These are phyloP conservation scores for Dactylonectria estremocensis DNA, from an alignment of 2,329 filamentous ascomycete genomes.

Conservation along the genomic window DNA sequence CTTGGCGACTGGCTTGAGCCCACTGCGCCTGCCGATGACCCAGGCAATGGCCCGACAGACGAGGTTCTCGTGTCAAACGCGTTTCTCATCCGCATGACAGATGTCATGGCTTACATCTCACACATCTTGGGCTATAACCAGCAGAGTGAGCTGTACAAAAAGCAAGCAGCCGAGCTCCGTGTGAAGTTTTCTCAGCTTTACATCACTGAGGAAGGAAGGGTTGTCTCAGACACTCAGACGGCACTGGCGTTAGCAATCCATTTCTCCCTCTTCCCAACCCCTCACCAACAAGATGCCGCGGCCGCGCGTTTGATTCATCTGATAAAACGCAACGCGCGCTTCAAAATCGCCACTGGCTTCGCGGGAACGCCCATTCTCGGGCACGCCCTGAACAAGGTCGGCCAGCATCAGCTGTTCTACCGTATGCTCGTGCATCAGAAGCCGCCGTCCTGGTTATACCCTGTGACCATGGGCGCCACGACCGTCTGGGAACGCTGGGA, in stretches of 20 bases:
- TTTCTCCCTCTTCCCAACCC: slow-evolving; percentile 53
- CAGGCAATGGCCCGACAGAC: slow-evolving; percentile 11
- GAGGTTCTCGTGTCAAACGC: slow-evolving; percentile 13
- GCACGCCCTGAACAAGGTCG: slow-evolving; percentile 49
- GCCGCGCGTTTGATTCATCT: slow-evolving; percentile 51
- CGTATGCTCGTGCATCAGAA: slow-evolving; percentile 62
- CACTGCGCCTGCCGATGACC: slow-evolving; percentile 12
- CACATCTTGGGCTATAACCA: slow-evolving; percentile 43
- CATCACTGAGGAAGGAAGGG: neutral
- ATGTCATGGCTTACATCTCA: slow-evolving; percentile 53
- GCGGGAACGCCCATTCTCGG: slow-evolving; percentile 57
- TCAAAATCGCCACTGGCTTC: slow-evolving; percentile 59
- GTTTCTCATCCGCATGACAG: slow-evolving; percentile 50
- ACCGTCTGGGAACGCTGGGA: slow-evolving; percentile 69
- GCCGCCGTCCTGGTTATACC: slow-evolving; percentile 64
- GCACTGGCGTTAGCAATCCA: slow-evolving; percentile 55
- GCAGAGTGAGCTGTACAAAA: neutral
- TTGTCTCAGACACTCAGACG: slow-evolving; percentile 54
- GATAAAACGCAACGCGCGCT: slow-evolving; percentile 49
- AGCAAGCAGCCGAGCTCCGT: neutral
- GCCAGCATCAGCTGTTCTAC: slow-evolving; percentile 56
- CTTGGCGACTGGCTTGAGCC: slow-evolving; percentile 39
- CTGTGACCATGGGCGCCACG: slow-evolving; percentile 61
- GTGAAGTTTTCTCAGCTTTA: neutral
- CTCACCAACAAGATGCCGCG: slow-evolving; percentile 41